Evolutionary conservation across 1,284 basidiomycete genomes (phyloP).

Genomic region (Apiotrichum veenhuisii): DNA sequence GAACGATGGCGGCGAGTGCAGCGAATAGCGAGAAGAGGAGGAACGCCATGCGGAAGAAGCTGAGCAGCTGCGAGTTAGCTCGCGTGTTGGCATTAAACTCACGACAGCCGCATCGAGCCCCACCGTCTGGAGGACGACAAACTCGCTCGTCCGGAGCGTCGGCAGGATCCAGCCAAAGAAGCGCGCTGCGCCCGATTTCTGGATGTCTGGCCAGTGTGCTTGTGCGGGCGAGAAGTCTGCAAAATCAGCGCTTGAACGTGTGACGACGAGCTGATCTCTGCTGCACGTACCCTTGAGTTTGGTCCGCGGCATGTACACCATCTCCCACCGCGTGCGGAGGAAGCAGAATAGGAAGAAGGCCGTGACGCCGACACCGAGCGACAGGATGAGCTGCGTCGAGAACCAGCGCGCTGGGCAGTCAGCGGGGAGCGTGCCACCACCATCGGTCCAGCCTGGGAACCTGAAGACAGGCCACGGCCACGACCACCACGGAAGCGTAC

Average conservation of each 20-base stretch:
- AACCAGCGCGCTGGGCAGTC: conserved; percentile 51
- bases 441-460: too few relatives aligned
- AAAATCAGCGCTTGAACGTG: too few relatives aligned
- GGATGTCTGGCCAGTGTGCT: conserved; percentile 34
- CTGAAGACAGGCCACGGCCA: background rate
- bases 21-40: conserved; percentile 81
- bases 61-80: conserved; percentile 62
- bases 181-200: conserved; percentile 15
- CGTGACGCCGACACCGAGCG: conserved; percentile 68
- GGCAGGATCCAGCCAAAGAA: conserved; percentile 96
- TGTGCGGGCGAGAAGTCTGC: conserved; percentile 42
- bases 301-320: conserved; percentile 86
- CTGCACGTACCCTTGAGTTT: conserved; percentile 74
- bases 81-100: conserved; percentile 30
- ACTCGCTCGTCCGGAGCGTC: conserved; percentile 83
- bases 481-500: background rate
- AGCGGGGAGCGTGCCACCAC: background rate
- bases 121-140: conserved; percentile 91
- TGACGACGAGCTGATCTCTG: too few relatives aligned
- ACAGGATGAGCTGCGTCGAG: conserved; percentile 79
- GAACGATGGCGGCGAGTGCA: conserved; percentile 67
- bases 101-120: conserved; percentile 93
- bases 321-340: conserved; percentile 77
- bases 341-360: conserved; percentile 87
- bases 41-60: conserved; percentile 93